Base-by-base conservation (phyloP, 2,329 filamentous ascomycete genomes). In the Fusarium compactum region DNA sequence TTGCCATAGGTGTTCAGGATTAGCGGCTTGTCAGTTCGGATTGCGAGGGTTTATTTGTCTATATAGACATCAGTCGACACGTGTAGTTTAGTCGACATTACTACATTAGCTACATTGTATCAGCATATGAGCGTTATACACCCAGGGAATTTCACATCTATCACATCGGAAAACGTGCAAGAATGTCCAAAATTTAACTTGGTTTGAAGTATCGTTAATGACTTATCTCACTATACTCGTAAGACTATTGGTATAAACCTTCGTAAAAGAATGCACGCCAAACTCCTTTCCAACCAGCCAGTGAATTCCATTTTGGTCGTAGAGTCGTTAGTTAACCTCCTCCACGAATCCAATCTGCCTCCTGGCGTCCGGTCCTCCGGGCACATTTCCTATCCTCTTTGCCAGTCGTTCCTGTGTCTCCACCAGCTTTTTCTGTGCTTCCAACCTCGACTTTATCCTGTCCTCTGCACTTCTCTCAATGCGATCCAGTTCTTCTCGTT, bases 261-360 rank as follows among this genome's bases (percentile, higher is more conserved):
- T 6, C 8, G 7, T 20, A 47, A 54, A 59, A 11, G 41, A 46
- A 53, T 47, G 9, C 58, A 60, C 59, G 24, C 64, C 68, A 4
- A 46, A 43, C 71, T 50, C 73, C 72, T 52, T 44, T 29, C 41
- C 43, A 58, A 60, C 46, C 59, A 32, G 34, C 46, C 32, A 61
- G 32, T 41, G 25, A 63, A 41, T 34, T 38, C 30, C 47, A 65
- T 56, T 20, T 22, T 48, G 46, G 45, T 22, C 27, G n/a, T 5
- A 15, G 32, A 40, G 52, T 50, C 34, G 43, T 74, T 73, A 85
- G 65, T 83, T 82, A 74, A 87, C 62, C 78, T 88, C 86, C 50
- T 84, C 84, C 32, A 89, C 81, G 68, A 83, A 89, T n/a, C 87
- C 87, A 79, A 88, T 85, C 79, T 87, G 85, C 66, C 83, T 81